A percentile compares a stretch with the other conserved stretches of the same genome.
Evolutionary conservation across 2,329 filamentous ascomycete species (phyloP).

Genomic region (Claviceps africana): DNA sequence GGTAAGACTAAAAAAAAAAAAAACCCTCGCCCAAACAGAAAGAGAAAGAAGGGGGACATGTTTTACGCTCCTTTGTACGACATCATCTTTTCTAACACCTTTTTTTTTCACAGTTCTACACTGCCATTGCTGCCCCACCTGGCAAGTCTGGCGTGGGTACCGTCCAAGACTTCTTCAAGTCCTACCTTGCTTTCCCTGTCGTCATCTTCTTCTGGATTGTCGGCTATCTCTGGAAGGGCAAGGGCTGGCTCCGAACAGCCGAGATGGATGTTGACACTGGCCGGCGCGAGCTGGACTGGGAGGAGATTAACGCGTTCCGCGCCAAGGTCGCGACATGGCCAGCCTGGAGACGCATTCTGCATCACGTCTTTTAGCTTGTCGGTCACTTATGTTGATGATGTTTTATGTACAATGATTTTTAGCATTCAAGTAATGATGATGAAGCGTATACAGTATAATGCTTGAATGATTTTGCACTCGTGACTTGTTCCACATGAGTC

Average conservation of each 20-base stretch:
- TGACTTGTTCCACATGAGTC: no score
- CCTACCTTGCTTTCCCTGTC: constrained; percentile 39
- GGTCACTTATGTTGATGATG: not conserved
- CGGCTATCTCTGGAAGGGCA: constrained; percentile 53
- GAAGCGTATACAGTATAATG: no score
- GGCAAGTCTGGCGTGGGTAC: constrained; percentile 20
- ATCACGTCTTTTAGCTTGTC: constrained; percentile 23
- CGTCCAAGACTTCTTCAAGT: constrained; percentile 40
- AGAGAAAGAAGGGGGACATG: no score
- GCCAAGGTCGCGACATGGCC: constrained; percentile 36
- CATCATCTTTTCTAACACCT: not conserved
- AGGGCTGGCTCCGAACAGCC: constrained; percentile 40
- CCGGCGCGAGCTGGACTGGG: constrained; percentile 52
- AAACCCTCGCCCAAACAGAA: not conserved
- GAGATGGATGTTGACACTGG: constrained; percentile 57
- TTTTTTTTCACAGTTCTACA: constrained; percentile 28
- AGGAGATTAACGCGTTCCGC: constrained; percentile 42
- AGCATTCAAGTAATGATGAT: not conserved
- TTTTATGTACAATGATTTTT: not conserved
- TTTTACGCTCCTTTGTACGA: not conserved
- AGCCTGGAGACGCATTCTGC: constrained; percentile 29
- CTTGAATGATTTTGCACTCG: no score
- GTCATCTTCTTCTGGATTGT: constrained; percentile 40
- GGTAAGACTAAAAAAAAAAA: constrained; percentile 19
- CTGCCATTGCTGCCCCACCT: constrained; percentile 27